Evolutionary conservation across 2,329 filamentous ascomycete species (phyloP), one percentile per base, ranked within the genome.

Genomic region (Penicillium sp.): DNA sequence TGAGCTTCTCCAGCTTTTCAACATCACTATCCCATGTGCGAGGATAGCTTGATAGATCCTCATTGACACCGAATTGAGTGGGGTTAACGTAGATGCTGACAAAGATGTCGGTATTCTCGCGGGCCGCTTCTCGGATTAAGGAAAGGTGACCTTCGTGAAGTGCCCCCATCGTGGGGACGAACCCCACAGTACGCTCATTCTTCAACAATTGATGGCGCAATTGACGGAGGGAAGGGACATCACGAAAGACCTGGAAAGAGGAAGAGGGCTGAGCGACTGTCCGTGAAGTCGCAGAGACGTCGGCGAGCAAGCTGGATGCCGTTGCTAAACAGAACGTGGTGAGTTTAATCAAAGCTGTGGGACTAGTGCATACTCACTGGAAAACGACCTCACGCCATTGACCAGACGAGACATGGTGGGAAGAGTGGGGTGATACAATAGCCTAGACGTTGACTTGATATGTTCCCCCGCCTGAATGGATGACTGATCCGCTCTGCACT

Each of bases 141-240:
- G 90, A 89, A 48, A 96, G 76, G 75, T 99, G 94, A 36, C 94
- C 94, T 51, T 87, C 84, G 74, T 99, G 94, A n/a, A 99, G 83
- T 46, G 94, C 94, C 59, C 94, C 94, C 94, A 99, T 97, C 28
- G 94, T 99, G 1, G 94, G 94, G 31, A 99, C 92, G 24, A 99
- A 85, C 55, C 89, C 91, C 54, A 99, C 87, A 40, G 87, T 87
- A 53, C 88, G 85, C 64, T 88, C 83, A 67, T 86, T 81, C 55
- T 86, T 75, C 31, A 86, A 76, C 56, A 92, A 85, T 36, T 86
- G 82, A 19, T 79, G 81, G 31, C 91, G 86, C 79, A 88, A 89
- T 64, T 81, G 74, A 34, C 91, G 89, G 48, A 96, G 79, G 10
- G 85, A 79, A 13, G 86, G 77, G 55, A 94, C 86, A 72, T 90